Conservation (phyloP, 257 asterid species). For the Rhazya stricta region DNA sequence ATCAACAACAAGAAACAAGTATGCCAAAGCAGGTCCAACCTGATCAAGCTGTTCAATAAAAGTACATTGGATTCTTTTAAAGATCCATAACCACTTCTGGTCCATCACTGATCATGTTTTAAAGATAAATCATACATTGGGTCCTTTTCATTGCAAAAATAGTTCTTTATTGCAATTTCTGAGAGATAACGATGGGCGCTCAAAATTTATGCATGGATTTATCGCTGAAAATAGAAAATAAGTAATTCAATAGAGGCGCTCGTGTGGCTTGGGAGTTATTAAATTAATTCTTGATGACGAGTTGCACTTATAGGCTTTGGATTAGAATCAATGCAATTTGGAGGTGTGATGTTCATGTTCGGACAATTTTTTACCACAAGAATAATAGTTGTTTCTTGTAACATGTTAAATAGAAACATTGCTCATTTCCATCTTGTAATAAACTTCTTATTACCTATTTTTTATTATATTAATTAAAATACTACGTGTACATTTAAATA, state of each 20-base stretch:
- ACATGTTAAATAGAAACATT: too few relatives aligned
- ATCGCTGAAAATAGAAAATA: conserved; percentile 4
- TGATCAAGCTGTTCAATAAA: conserved; percentile 1
- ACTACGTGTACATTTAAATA: too few relatives aligned
- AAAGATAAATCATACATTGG: neutral
- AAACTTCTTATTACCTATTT: too few relatives aligned
- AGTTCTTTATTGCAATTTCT: neutral
- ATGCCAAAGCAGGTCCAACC: conserved; percentile 22
- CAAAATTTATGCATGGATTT: neutral
- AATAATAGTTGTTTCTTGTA: too few relatives aligned
- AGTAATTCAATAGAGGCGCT: neutral
- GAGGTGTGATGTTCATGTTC: too few relatives aligned
- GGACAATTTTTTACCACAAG: too few relatives aligned
- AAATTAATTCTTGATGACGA: neutral
- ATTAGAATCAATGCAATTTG: too few relatives aligned
- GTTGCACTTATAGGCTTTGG: too few relatives aligned
- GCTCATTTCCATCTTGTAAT: too few relatives aligned
- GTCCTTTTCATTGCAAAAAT: conserved; percentile 8
- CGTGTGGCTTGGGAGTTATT: neutral
- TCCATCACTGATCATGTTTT: conserved; percentile 2
- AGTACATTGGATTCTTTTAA: neutral
- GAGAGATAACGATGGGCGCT: conserved; percentile 2
- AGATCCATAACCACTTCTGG: neutral
- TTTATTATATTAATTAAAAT: too few relatives aligned
- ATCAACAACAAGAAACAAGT: neutral